Conservation (phyloP, 139 green algal genomes). For the Ulvella scutata region DNA sequence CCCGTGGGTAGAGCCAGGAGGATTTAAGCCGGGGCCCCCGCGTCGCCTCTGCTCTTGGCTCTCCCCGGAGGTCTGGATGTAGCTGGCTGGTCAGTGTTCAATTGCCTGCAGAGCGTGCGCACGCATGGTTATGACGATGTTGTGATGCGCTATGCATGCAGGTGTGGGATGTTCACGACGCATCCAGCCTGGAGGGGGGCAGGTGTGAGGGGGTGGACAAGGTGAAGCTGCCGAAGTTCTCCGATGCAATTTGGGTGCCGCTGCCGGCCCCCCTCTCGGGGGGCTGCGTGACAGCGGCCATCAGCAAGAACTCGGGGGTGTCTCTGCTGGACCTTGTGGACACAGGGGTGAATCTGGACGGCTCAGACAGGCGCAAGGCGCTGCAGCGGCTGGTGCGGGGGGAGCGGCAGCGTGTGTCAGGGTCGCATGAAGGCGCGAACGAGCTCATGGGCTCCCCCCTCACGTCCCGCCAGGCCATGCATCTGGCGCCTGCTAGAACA, state of each 20-base stretch:
- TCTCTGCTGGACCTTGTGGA: not conserved
- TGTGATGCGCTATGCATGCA: not conserved
- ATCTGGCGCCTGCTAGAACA: not conserved
- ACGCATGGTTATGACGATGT: no score
- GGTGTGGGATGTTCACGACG: not conserved
- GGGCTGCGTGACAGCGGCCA: not conserved
- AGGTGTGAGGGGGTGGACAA: not conserved
- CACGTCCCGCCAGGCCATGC: not conserved
- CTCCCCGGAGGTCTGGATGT: no score
- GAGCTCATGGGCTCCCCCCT: not conserved
- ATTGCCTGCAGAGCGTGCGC: no score
- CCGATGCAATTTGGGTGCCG: not conserved
- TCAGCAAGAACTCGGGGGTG: not conserved
- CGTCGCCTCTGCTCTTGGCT: no score
- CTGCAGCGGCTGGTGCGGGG: not conserved
- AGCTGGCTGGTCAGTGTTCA: no score
- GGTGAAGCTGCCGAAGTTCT: not conserved
- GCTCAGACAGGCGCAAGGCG: not conserved
- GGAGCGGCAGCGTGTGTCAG: slow-evolving; percentile 1
- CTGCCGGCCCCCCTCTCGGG: not conserved
- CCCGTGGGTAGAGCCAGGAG: no score
- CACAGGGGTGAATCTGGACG: not conserved
- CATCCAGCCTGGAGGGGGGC: not conserved
- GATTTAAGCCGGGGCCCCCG: no score
- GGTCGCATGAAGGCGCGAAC: not conserved